Evolutionary conservation across 2,329 filamentous ascomycete species (phyloP).

Genomic region (Pseudomassariella vexata): DNA sequence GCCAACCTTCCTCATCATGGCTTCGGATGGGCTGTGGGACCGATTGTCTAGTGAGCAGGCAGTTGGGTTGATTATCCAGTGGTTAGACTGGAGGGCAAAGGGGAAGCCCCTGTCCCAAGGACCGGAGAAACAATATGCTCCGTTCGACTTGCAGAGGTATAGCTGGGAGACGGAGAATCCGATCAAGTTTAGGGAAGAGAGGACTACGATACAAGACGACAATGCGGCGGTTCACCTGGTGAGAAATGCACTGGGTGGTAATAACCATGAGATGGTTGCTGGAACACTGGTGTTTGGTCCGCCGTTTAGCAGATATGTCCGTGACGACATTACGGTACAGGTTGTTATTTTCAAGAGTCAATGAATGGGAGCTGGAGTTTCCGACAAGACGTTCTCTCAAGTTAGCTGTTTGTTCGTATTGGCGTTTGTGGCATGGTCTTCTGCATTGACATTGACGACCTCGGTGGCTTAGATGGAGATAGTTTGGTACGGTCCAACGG

Average conservation of each 20-base stretch:
- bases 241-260: conserved; percentile 71
- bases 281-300: conserved; percentile 64
- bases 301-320: conserved; percentile 54
- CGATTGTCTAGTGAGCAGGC: conserved; percentile 50
- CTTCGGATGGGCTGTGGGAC: conserved; percentile 64
- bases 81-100: conserved; percentile 35
- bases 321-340: conserved; percentile 79
- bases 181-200: conserved; percentile 32
- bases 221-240: conserved; percentile 74
- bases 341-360: conserved; percentile 45
- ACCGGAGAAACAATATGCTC: not conserved
- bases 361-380: too few species aligned
- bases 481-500: too few species aligned
- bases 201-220: conserved; percentile 70
- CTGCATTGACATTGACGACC: too few species aligned
- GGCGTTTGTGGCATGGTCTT: too few species aligned
- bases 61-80: conserved; percentile 50
- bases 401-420: too few species aligned
- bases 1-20: conserved; percentile 60
- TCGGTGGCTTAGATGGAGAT: too few species aligned
- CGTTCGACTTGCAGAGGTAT: conserved; percentile 8
- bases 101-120: conserved; percentile 11
- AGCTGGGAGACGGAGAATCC: not conserved
- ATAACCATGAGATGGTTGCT: conserved; percentile 63
- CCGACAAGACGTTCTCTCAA: too few species aligned